These are phyloP conservation scores for Lathyrus oleraceus DNA, from an alignment of 306 rosid genomes.

Conservation along the genomic window DNA sequence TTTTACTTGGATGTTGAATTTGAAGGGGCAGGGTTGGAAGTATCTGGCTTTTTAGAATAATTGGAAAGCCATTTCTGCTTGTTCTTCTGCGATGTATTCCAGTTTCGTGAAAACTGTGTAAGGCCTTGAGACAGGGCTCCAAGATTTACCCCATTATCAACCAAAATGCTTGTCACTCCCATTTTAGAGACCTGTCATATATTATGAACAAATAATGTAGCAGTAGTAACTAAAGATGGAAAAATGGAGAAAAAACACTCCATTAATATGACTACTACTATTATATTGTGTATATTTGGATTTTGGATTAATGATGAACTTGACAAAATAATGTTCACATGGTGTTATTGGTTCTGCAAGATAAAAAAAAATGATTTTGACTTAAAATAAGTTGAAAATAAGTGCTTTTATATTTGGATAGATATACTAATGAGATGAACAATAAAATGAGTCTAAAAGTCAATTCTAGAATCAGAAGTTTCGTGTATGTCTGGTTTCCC, in stretches of 20 bases:
- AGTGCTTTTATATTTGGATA: no score
- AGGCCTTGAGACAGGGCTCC: constrained; percentile 76
- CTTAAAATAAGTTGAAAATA: neutral
- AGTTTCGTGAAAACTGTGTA: constrained; percentile 54
- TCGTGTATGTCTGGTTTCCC: no score
- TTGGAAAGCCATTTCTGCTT: constrained; percentile 67
- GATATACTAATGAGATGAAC: no score
- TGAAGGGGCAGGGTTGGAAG: constrained; percentile 42
- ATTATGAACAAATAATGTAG: neutral
- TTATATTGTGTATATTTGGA: neutral
- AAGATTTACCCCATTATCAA: constrained; percentile 70
- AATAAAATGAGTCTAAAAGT: no score
- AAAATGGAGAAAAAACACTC: neutral
- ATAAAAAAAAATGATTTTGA: neutral
- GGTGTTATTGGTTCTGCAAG: neutral
- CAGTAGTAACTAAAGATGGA: neutral
- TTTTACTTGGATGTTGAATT: constrained; percentile 29
- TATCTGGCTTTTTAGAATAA: constrained; percentile 43
- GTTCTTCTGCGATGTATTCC: constrained; percentile 66
- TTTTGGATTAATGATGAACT: neutral
- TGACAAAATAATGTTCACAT: neutral
- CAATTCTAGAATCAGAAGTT: no score
- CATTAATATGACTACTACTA: neutral
- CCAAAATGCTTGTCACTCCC: constrained; percentile 90
- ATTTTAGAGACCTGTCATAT: constrained; percentile 69